Evolutionary conservation across 805 yeast species (phyloP).

Genomic region (Crinitomyces ghanaensis): DNA sequence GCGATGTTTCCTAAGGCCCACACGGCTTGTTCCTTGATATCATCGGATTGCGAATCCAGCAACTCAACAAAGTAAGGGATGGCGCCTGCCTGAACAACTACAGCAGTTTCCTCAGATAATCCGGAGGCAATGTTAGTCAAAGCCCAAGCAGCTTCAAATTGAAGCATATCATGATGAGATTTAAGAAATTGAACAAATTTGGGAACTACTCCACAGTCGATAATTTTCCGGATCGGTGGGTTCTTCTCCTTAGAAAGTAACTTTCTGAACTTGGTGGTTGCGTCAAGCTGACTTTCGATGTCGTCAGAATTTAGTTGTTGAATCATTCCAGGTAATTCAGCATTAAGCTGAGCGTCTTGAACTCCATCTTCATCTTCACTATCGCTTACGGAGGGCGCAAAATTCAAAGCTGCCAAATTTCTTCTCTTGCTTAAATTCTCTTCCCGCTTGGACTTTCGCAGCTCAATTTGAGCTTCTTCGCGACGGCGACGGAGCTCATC

Average conservation of each 20-base stretch:
- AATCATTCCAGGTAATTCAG: constrained; percentile 78
- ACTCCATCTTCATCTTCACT: constrained; percentile 46
- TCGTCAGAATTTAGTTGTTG: constrained; percentile 65
- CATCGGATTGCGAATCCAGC: constrained; percentile 68
- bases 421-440: constrained; percentile 91
- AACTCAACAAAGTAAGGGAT: constrained; percentile 83
- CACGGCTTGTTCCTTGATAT: constrained; percentile 96
- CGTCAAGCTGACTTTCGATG: constrained; percentile 69
- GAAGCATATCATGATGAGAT: constrained; percentile 68
- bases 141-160: constrained; percentile 99
- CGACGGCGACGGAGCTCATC: constrained; percentile 97
- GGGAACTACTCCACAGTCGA: constrained; percentile 89
- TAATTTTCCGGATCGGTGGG: constrained; percentile 92
- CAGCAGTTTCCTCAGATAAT: constrained; percentile 73
- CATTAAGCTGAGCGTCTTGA: constrained; percentile 22
- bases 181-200: constrained; percentile 77
- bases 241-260: constrained; percentile 85
- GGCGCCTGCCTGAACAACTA: constrained; percentile 88
- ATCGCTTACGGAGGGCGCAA: constrained; percentile 25
- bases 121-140: constrained; percentile 97
- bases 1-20: constrained; percentile 99
- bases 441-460: constrained; percentile 93
- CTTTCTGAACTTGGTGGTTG: constrained; percentile 90
- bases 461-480: constrained; percentile 92
- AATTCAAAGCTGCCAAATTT: constrained; percentile 39